Percentiles rank a stretch among this genome's conserved stretches.
Conservation (phyloP, 495 filamentous ascomycete species). For the Hypoxylon perforatum region DNA sequence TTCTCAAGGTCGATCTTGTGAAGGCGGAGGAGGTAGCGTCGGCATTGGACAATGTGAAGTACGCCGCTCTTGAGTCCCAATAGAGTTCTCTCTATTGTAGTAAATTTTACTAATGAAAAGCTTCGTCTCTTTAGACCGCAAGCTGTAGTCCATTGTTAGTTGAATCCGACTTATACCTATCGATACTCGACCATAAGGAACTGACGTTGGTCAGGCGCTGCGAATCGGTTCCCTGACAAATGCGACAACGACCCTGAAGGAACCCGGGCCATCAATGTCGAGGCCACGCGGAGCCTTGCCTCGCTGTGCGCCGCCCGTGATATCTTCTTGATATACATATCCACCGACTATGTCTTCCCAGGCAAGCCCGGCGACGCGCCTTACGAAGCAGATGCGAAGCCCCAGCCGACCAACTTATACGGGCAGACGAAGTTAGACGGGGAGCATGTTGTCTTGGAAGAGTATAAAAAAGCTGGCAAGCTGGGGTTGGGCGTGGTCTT, state of each 20-base stretch:
- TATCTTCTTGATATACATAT: constrained; percentile 90
- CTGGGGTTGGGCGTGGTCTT: constrained; percentile 73
- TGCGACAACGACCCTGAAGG: constrained; percentile 82
- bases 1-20: constrained; percentile 81
- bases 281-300: constrained; percentile 74
- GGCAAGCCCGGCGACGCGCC: constrained; percentile 86
- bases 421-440: constrained; percentile 89
- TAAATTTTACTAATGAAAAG: constrained; percentile 10
- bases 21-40: constrained; percentile 69
- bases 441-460: constrained; percentile 76
- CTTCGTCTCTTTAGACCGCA: constrained; percentile 67
- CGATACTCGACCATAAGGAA: background rate
- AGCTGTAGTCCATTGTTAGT: constrained; percentile 85
- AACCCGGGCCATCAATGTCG: constrained; percentile 79
- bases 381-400: constrained; percentile 72
- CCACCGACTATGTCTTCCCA: constrained; percentile 94
- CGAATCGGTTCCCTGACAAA: constrained; percentile 90
- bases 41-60: constrained; percentile 74
- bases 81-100: background rate
- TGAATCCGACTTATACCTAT: background rate
- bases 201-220: constrained; percentile 69
- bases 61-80: constrained; percentile 17
- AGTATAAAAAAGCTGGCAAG: constrained; percentile 60
- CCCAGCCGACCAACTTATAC: constrained; percentile 84
- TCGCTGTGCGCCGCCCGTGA: constrained; percentile 67